Base-by-base conservation (phyloP, 805 yeast species). In the Suhomyces canberraensis region DNA sequence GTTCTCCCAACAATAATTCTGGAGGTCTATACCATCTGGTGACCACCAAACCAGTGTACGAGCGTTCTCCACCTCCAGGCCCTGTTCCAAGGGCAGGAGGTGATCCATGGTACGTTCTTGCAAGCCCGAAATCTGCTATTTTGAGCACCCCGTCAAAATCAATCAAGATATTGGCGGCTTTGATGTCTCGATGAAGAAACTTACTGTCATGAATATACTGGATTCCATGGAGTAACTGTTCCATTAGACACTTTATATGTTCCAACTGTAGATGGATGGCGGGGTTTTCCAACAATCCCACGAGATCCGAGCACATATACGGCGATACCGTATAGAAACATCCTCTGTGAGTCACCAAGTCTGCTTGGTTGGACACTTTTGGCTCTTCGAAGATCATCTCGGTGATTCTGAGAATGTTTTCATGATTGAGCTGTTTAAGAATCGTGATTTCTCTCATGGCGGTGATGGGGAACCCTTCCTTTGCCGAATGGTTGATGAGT, bases 11-110 rank as follows among this genome's bases (percentile, higher is more conserved):
- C 11, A 93, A 71, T 14, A 93, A 69, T 58, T 91, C 98, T 0
- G 98, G 98, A 1, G 98, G 95, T 40, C 98, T 71, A 60, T 95
- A 93, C 98, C 98, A 93, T 46, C 98, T 65, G 0, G 98, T 93
- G 25, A 93, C 98, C 2, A 93, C 98, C 37, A 77, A 52, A 1
- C 77, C 80, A 0, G 82, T 77, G 47, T 77, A 77, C 15, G 65
- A 65, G 33, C 70, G 56, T 35, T 62, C 67, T 0, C 81, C 81
- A 3, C 81, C 81, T 3, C 81, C 81, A 0, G 81, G 80, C 0
- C 81, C 81, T 31, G 54, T 55, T 3, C 69, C 72, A 3, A 62
- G 43, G 11, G 65, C 66, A 1, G 95, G 95, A 0, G 71, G 64
- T 3, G 65, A 57, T 1, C 89, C 95, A 39, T 71, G 74, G 56